These are phyloP conservation scores for Fraxinus velutina DNA, from an alignment of 305 asterid species.

Conservation along the genomic window DNA sequence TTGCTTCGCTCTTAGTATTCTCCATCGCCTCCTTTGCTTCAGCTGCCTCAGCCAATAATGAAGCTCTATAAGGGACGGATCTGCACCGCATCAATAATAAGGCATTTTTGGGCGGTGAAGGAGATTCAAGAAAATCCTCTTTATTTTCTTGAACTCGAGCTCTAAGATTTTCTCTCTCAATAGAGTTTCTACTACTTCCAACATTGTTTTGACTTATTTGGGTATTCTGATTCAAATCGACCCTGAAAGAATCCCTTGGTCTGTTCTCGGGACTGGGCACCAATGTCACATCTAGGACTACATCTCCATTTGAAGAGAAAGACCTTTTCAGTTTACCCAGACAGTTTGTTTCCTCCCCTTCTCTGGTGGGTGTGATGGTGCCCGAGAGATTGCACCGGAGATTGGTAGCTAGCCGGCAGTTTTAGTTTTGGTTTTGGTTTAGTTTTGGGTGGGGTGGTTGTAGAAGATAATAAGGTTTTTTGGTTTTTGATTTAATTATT, in stretches of 20 bases:
- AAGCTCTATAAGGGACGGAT: slow-evolving; percentile 49
- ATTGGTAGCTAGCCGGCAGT: too few relatives aligned
- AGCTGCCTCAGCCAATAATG: slow-evolving; percentile 29
- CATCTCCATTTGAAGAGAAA: too few relatives aligned
- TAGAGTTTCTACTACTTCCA: slow-evolving; percentile 12
- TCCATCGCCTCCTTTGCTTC: neutral
- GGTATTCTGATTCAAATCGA: slow-evolving; percentile 24
- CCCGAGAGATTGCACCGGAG: too few relatives aligned
- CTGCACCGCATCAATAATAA: slow-evolving; percentile 42
- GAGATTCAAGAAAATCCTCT: neutral
- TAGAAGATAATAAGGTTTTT: too few relatives aligned
- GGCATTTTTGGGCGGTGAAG: neutral
- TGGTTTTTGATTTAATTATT: too few relatives aligned
- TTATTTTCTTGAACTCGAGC: neutral
- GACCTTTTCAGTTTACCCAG: too few relatives aligned
- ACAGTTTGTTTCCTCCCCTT: too few relatives aligned
- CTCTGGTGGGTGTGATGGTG: too few relatives aligned
- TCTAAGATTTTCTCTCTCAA: neutral
- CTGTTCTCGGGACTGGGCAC: too few relatives aligned
- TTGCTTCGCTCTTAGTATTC: neutral
- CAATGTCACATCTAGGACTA: too few relatives aligned
- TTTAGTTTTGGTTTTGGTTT: too few relatives aligned
- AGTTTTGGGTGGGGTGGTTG: too few relatives aligned
- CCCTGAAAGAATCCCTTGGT: slow-evolving; percentile 32
- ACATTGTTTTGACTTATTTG: slow-evolving; percentile 16